Evolutionary conservation across 495 filamentous ascomycete genomes (phyloP).

Genomic region (Aspergillus olivimuriae): DNA sequence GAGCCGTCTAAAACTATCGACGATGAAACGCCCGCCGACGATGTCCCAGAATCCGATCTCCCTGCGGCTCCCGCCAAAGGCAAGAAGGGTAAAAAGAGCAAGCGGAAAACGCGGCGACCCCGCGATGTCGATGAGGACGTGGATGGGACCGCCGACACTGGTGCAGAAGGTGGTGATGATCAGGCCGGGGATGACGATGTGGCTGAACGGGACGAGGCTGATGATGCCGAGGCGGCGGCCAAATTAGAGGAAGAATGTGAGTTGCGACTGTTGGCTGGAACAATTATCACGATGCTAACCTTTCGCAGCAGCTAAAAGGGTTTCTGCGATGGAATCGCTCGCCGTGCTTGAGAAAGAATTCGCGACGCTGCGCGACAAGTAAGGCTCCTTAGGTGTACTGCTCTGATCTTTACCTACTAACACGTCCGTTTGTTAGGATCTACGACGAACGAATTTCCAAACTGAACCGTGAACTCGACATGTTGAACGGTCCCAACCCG

Average conservation of each 20-base stretch:
- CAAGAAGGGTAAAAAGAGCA: constrained; percentile 39
- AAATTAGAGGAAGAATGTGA: constrained; percentile 65
- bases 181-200: constrained; percentile 40
- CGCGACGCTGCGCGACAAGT: constrained; percentile 80
- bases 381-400: constrained; percentile 20
- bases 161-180: constrained; percentile 32
- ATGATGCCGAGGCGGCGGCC: constrained; percentile 34
- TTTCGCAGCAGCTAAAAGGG: constrained; percentile 65
- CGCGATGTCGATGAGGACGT: constrained; percentile 34
- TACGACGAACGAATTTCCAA: constrained; percentile 80
- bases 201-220: constrained; percentile 35
- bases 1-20: constrained; percentile 22
- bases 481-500: constrained; percentile 66
- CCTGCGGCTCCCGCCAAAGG: constrained; percentile 23
- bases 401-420: constrained; percentile 9
- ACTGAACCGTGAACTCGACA: constrained; percentile 74
- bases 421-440: constrained; percentile 46
- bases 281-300: no score
- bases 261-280: constrained; percentile 22
- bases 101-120: constrained; percentile 37
- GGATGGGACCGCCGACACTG: constrained; percentile 21
- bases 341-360: constrained; percentile 77
- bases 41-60: constrained; percentile 31
- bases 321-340: constrained; percentile 73
- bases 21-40: constrained; percentile 32